Percentiles rank a stretch among this genome's conserved stretches.
Evolutionary conservation across 2,329 filamentous ascomycete genomes (phyloP).

Genomic region (Truncatella angustata): DNA sequence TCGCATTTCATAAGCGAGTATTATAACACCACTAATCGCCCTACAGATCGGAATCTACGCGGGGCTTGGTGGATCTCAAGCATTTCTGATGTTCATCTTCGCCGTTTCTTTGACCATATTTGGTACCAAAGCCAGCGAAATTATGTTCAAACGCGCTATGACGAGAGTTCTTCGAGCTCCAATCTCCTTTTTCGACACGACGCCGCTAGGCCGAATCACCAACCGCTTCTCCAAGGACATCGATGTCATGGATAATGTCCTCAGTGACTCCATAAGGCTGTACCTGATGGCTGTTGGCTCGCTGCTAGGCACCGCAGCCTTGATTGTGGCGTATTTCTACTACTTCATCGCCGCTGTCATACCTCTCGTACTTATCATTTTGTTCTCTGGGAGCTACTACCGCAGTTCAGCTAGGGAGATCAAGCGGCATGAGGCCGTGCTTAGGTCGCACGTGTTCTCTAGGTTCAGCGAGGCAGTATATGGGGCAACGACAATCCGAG

Average conservation of each 20-base stretch:
- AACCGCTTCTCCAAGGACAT: slow-evolving; percentile 96
- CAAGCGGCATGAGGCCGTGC: slow-evolving; percentile 88
- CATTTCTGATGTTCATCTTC: slow-evolving; percentile 75
- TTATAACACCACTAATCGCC: no score
- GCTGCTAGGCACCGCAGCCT: slow-evolving; percentile 78
- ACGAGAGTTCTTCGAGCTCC: slow-evolving; percentile 68
- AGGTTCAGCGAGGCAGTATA: slow-evolving; percentile 87
- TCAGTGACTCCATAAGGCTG: slow-evolving; percentile 88
- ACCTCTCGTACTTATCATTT: slow-evolving; percentile 70
- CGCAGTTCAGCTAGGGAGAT: slow-evolving; percentile 87
- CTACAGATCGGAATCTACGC: slow-evolving; percentile 72
- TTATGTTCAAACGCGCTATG: slow-evolving; percentile 79
- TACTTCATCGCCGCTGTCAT: slow-evolving; percentile 70
- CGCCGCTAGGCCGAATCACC: slow-evolving; percentile 89
- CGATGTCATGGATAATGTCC: slow-evolving; percentile 91
- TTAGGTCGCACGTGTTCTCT: slow-evolving; percentile 85
- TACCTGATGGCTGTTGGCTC: slow-evolving; percentile 83
- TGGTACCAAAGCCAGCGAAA: slow-evolving; percentile 78
- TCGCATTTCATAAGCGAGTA: slow-evolving; percentile 68
- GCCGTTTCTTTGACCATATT: slow-evolving; percentile 74
- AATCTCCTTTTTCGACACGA: slow-evolving; percentile 95
- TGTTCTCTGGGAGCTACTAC: slow-evolving; percentile 84
- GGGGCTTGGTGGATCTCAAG: slow-evolving; percentile 68
- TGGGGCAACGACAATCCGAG: slow-evolving; percentile 81
- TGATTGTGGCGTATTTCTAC: slow-evolving; percentile 92